Percentiles rank a stretch among this genome's conserved stretches.
These are phyloP conservation scores for Aspergillus jensenii DNA, from an alignment of 2,329 filamentous ascomycete species.

Conservation along the genomic window DNA sequence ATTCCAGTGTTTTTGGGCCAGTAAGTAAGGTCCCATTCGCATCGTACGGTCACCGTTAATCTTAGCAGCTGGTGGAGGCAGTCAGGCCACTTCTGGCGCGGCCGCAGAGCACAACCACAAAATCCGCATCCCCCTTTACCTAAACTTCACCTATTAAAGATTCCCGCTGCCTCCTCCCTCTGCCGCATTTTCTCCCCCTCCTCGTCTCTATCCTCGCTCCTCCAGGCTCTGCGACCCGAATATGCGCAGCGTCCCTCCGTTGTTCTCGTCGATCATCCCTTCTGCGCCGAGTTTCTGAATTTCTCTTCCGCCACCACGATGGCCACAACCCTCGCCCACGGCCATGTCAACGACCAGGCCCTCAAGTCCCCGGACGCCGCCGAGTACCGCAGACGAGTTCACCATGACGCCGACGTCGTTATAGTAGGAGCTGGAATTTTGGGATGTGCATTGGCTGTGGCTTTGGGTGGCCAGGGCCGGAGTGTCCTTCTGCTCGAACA, in stretches of 20 bases:
- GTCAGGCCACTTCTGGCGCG: conserved; percentile 8
- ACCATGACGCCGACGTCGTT: conserved; percentile 75
- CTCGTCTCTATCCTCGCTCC: not conserved
- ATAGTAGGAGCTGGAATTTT: conserved; percentile 90
- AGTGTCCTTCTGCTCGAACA: conserved; percentile 87
- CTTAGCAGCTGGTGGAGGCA: not conserved
- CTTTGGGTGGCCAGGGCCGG: conserved; percentile 83
- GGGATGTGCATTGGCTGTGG: conserved; percentile 80
- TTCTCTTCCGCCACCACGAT: conserved; percentile 22
- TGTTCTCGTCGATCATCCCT: conserved; percentile 12
- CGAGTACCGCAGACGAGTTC: conserved; percentile 50
- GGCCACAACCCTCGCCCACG: conserved; percentile 27
- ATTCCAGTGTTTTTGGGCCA: not conserved
- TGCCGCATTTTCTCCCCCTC: conserved; percentile 1
- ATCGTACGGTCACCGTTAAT: conserved; percentile 7
- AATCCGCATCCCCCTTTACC: conserved; percentile 2
- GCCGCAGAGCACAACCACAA: not conserved
- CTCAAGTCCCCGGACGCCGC: conserved; percentile 23
- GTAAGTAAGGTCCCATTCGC: not conserved
- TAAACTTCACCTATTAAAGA: conserved; percentile 1
- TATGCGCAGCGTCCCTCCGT: conserved; percentile 21
- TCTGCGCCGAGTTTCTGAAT: conserved; percentile 8
- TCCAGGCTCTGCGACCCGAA: conserved; percentile 6
- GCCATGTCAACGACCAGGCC: conserved; percentile 24
- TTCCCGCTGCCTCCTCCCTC: conserved; percentile 1